Evolutionary conservation across 2,329 filamentous ascomycete genomes (phyloP).

Genomic region (Xylariaceae sp.): DNA sequence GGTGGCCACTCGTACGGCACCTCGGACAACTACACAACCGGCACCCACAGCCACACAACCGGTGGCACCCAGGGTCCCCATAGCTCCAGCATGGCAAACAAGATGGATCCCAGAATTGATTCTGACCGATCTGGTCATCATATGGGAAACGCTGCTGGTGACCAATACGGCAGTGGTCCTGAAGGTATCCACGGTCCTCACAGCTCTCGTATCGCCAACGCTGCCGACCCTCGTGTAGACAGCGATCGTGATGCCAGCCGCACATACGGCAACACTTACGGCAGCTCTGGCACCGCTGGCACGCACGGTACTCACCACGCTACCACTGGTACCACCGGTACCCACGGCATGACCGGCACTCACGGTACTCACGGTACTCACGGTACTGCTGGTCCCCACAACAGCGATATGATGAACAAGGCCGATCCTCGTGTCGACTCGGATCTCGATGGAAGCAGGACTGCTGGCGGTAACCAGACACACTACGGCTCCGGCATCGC

Average conservation of each 20-base stretch:
- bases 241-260: conserved; percentile 45
- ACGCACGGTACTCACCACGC: conserved; percentile 24
- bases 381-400: conserved; percentile 42
- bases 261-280: conserved; percentile 33
- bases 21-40: conserved; percentile 25
- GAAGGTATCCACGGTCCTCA: conserved; percentile 42
- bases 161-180: conserved; percentile 29
- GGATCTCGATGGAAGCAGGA: conserved; percentile 53
- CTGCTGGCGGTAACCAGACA: conserved; percentile 26
- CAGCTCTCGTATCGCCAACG: conserved; percentile 43
- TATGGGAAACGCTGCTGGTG: conserved; percentile 27
- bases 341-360: conserved; percentile 26
- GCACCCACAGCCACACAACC: conserved; percentile 23
- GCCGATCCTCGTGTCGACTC: conserved; percentile 54
- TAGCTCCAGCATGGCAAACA: conserved; percentile 46
- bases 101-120: conserved; percentile 53
- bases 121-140: conserved; percentile 41
- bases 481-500: no score
- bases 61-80: conserved; percentile 42
- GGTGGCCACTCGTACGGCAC: conserved; percentile 22
- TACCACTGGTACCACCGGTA: conserved; percentile 23
- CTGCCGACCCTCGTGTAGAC: conserved; percentile 50
- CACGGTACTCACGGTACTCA: conserved; percentile 22
- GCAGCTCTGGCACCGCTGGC: conserved; percentile 25
- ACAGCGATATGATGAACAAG: conserved; percentile 53